These are phyloP conservation scores for Didymella lethalis DNA, from an alignment of 2,329 filamentous ascomycete species.

Conservation along the genomic window DNA sequence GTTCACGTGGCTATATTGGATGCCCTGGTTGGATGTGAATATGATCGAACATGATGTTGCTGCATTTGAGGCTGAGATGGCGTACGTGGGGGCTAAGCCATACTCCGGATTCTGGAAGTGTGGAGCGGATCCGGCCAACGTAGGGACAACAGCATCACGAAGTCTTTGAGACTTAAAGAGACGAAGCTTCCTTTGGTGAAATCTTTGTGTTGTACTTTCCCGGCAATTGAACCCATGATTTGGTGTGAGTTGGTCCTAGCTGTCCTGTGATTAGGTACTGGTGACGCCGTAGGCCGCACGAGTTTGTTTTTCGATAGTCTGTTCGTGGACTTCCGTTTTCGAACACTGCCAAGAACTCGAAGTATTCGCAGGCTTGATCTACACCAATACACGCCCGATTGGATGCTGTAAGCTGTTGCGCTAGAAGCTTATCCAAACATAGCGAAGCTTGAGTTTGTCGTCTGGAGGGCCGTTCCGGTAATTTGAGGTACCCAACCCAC, in stretches of 20 bases:
- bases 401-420: neutral
- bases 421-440: neutral
- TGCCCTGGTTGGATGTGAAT: neutral
- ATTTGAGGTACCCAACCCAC: neutral
- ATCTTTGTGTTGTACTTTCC: neutral
- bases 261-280: neutral
- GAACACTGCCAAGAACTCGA: neutral
- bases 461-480: neutral
- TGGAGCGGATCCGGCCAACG: neutral
- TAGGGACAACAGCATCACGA: neutral
- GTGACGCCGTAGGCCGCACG: neutral
- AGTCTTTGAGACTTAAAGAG: neutral
- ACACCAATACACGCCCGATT: neutral
- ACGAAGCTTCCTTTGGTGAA: neutral
- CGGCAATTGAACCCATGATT: neutral
- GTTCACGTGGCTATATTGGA: neutral
- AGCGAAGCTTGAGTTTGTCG: neutral
- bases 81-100: neutral
- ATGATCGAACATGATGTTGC: neutral
- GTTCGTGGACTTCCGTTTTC: conserved; percentile 1
- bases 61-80: neutral
- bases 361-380: neutral
- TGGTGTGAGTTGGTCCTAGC: neutral
- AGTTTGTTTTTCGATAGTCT: neutral
- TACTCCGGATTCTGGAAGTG: neutral